Conservation (phyloP, 2,329 filamentous ascomycete genomes). For the Neocatenulostroma microsporum region DNA sequence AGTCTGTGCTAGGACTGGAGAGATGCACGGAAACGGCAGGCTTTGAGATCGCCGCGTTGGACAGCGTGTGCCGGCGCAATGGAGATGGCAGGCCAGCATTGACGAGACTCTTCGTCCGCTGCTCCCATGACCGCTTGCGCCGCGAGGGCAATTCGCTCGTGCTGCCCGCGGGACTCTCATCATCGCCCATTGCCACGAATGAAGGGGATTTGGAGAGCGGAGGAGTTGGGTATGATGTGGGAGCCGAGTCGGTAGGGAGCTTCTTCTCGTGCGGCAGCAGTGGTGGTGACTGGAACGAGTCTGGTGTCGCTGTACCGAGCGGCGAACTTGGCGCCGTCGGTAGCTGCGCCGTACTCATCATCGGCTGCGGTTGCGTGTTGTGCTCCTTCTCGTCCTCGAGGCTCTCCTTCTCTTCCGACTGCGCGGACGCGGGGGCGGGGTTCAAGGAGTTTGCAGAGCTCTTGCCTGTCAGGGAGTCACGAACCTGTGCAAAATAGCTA, state of each 20-base stretch:
- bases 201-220: conserved; percentile 36
- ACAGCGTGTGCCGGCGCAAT: conserved; percentile 31
- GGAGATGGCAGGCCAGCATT: conserved; percentile 18
- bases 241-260: conserved; percentile 13
- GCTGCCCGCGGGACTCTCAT: conserved; percentile 17
- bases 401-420: conserved; percentile 12
- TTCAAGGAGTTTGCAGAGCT: conserved; percentile 29
- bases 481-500: conserved; percentile 99
- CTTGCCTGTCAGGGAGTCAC: conserved; percentile 60
- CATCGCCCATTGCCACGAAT: conserved; percentile 22
- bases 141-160: conserved; percentile 11
- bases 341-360: conserved; percentile 16
- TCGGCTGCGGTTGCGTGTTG: conserved; percentile 13
- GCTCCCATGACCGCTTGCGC: conserved; percentile 21
- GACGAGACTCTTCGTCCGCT: conserved; percentile 20
- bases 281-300: conserved; percentile 22
- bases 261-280: conserved; percentile 32
- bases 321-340: conserved; percentile 32
- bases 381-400: conserved; percentile 15
- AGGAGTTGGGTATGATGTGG: conserved; percentile 33
- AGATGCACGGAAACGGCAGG: conserved; percentile 60
- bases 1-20: conserved; percentile 57
- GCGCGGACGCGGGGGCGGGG: conserved; percentile 29
- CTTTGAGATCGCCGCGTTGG: conserved; percentile 55
- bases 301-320: conserved; percentile 14